Evolutionary conservation across 2,329 filamentous ascomycete genomes (phyloP).

Genomic region (Colletotrichum melonis): DNA sequence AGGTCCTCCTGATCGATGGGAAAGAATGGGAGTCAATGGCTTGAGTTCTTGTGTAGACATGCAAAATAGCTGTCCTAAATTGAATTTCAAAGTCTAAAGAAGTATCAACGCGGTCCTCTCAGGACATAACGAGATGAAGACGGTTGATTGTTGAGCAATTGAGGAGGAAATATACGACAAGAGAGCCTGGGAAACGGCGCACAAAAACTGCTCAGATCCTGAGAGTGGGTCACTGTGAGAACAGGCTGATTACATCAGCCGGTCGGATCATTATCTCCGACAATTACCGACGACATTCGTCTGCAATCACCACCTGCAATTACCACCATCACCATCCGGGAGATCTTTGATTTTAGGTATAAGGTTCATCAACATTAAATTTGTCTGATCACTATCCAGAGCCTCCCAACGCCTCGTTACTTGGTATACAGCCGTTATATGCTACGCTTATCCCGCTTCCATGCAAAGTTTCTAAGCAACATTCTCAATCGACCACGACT

Average conservation of each 20-base stretch:
- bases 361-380: not conserved
- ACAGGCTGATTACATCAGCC: not conserved
- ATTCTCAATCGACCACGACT: conserved; percentile 31
- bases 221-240: not conserved
- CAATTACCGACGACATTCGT: not conserved
- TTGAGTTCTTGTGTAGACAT: not conserved
- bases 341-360: not conserved
- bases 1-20: not conserved
- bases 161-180: not conserved
- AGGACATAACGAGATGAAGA: not conserved
- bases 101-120: not conserved
- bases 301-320: too few relatives aligned
- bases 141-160: not conserved
- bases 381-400: not conserved
- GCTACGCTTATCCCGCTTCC: conserved; percentile 11
- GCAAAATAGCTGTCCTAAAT: too few relatives aligned
- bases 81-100: not conserved
- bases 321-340: not conserved
- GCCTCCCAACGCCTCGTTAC: not conserved
- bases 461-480: conserved; percentile 14
- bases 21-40: not conserved
- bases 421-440: not conserved
- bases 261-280: not conserved
- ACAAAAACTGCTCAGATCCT: not conserved
- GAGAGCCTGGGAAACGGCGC: not conserved